Evolutionary conservation across 192 early-diverging fungal genomes (phyloP).

Genomic region (Lunasporangiospora selenospora): DNA sequence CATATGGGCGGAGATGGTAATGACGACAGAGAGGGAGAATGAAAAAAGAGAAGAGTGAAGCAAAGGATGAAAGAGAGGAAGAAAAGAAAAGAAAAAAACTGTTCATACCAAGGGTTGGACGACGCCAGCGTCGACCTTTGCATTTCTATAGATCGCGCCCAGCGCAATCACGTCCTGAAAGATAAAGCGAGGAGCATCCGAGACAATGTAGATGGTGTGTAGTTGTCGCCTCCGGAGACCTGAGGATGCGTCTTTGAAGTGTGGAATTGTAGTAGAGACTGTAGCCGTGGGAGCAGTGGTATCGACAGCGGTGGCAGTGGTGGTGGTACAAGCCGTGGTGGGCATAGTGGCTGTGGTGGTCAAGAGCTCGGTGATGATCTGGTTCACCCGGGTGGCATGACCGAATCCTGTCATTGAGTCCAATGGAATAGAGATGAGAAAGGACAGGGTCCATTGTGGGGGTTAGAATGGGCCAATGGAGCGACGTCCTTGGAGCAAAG

Average conservation of each 20-base stretch:
- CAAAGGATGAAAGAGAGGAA: not conserved
- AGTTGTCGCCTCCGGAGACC: conserved; percentile 5
- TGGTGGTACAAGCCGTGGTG: too few species aligned
- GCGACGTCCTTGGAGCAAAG: too few species aligned
- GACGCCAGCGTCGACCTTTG: conserved; percentile 65
- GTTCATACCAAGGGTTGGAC: conserved; percentile 53
- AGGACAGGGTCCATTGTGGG: not conserved
- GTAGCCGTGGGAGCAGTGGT: not conserved
- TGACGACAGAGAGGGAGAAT: not conserved
- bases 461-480: too few species aligned
- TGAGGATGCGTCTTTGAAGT: not conserved
- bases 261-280: not conserved
- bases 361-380: conserved; percentile 57
- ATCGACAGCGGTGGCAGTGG: not conserved
- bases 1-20: too few species aligned
- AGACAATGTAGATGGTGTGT: conserved; percentile 58
- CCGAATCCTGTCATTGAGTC: conserved; percentile 51
- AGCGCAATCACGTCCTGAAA: conserved; percentile 54
- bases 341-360: not conserved
- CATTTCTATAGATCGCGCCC: conserved; percentile 58
- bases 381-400: conserved; percentile 62
- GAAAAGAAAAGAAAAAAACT: too few species aligned
- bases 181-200: conserved; percentile 61
- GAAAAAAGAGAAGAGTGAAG: not conserved
- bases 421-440: not conserved